Percentiles rank a stretch among this genome's conserved stretches.
These are phyloP conservation scores for Ramaria sp. DNA, from an alignment of 768 basidiomycete species.

Conservation along the genomic window DNA sequence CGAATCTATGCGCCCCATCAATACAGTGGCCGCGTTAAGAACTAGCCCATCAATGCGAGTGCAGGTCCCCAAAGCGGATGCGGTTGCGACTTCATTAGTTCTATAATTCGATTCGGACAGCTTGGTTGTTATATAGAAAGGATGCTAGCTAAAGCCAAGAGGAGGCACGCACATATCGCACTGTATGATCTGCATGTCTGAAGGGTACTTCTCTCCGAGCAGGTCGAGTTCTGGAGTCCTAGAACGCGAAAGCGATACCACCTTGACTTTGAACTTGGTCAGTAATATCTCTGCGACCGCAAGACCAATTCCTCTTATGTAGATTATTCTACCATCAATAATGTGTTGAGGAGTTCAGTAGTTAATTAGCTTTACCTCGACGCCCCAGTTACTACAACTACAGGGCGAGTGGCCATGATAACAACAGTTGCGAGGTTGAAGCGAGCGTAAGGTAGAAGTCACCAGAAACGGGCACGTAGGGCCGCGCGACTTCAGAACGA, in stretches of 20 bases:
- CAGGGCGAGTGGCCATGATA: slow-evolving; percentile 25
- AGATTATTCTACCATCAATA: too few species aligned
- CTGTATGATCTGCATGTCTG: slow-evolving; percentile 39
- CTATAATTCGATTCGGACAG: slow-evolving; percentile 25
- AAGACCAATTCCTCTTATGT: slow-evolving; percentile 57
- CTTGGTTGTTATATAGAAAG: neutral
- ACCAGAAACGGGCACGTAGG: too few species aligned
- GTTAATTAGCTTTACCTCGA: slow-evolving; percentile 41
- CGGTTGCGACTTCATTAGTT: slow-evolving; percentile 42
- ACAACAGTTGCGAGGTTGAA: too few species aligned
- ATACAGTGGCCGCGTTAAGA: slow-evolving; percentile 74
- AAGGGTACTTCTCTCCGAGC: slow-evolving; percentile 29
- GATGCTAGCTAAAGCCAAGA: too few species aligned
- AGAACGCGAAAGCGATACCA: slow-evolving; percentile 71
- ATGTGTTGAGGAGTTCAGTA: neutral
- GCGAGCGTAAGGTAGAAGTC: too few species aligned
- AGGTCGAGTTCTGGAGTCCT: slow-evolving; percentile 49
- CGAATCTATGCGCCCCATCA: slow-evolving; percentile 47
- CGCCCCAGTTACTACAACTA: slow-evolving; percentile 77
- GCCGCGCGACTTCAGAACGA: too few species aligned
- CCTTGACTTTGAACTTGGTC: slow-evolving; percentile 40
- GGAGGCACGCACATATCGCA: slow-evolving; percentile 66
- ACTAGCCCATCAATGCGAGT: slow-evolving; percentile 63
- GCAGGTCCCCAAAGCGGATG: slow-evolving; percentile 37
- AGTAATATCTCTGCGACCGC: slow-evolving; percentile 66